Percentiles rank a stretch among this genome's conserved stretches.
Conservation (phyloP, 2,329 filamentous ascomycete genomes). For the Claviceps arundinis region DNA sequence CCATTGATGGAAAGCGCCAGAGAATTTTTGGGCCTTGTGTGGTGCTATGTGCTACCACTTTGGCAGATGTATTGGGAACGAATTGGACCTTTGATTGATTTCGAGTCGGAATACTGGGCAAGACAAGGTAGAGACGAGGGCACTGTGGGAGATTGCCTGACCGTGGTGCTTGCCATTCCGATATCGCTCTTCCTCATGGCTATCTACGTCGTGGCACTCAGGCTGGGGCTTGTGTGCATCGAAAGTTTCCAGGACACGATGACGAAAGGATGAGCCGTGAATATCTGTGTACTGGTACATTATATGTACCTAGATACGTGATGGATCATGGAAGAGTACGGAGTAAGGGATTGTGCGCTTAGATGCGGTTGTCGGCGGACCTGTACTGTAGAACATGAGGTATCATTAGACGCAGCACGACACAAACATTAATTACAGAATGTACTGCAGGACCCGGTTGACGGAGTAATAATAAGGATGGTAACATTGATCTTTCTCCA, state of each 20-base stretch:
- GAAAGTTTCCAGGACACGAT: constrained; percentile 5
- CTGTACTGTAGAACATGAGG: not conserved
- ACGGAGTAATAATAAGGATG: no score
- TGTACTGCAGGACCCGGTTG: not conserved
- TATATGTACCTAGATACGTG: not conserved
- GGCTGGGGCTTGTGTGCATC: constrained; percentile 10
- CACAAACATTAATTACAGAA: not conserved
- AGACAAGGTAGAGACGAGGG: constrained; percentile 11
- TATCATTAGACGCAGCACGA: not conserved
- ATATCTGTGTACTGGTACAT: constrained; percentile 2
- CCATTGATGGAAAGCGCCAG: not conserved
- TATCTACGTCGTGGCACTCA: constrained; percentile 15
- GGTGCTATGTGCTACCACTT: constrained; percentile 5
- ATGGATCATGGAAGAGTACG: not conserved
- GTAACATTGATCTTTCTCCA: no score
- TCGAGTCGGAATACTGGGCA: constrained; percentile 22
- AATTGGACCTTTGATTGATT: constrained; percentile 26
- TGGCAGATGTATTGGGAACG: constrained; percentile 21
- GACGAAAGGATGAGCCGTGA: constrained; percentile 2
- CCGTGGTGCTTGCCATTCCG: constrained; percentile 16
- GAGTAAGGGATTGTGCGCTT: not conserved
- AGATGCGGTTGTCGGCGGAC: not conserved
- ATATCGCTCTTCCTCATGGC: constrained; percentile 12
- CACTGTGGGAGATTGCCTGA: constrained; percentile 13
- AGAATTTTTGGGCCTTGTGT: not conserved